A percentile compares a stretch with the other conserved stretches of the same genome.
Evolutionary conservation across 805 yeast species (phyloP).

Genomic region (Wickerhamomyces hampshirensis): DNA sequence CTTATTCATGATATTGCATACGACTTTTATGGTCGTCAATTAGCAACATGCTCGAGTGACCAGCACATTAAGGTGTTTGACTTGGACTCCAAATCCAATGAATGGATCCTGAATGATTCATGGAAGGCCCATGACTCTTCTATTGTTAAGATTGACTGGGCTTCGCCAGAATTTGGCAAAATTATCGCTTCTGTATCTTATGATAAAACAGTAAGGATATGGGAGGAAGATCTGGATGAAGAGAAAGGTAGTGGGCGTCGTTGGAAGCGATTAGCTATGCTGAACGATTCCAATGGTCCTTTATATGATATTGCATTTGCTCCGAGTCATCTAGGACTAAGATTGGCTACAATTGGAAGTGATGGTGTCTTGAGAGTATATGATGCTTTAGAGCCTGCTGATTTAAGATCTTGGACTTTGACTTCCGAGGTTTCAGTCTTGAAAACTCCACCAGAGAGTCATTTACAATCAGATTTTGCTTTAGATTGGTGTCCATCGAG

Average conservation of each 20-base stretch:
- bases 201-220: slow-evolving; percentile 82
- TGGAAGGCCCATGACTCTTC: slow-evolving; percentile 96
- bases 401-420: slow-evolving; percentile 74
- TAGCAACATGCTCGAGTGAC: slow-evolving; percentile 94
- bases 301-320: slow-evolving; percentile 87
- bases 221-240: slow-evolving; percentile 87
- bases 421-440: slow-evolving; percentile 67
- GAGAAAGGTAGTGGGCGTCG: slow-evolving; percentile 73
- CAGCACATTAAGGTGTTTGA: slow-evolving; percentile 90
- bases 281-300: slow-evolving; percentile 87
- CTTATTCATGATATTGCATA: slow-evolving; percentile 85
- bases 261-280: slow-evolving; percentile 71
- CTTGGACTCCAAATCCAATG: slow-evolving; percentile 55
- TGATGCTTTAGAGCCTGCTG: slow-evolving; percentile 88
- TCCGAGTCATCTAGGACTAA: slow-evolving; percentile 76
- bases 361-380: slow-evolving; percentile 84
- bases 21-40: slow-evolving; percentile 86
- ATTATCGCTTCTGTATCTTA: slow-evolving; percentile 83
- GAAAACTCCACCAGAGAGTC: slow-evolving; percentile 68
- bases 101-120: slow-evolving; percentile 81
- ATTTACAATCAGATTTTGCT: slow-evolving; percentile 80
- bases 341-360: slow-evolving; percentile 81
- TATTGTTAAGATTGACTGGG: slow-evolving; percentile 82
- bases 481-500: slow-evolving; percentile 89
- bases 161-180: slow-evolving; percentile 90